These are phyloP conservation scores for Tuber aestivum DNA, from an alignment of 495 filamentous ascomycete species.

Conservation along the genomic window DNA sequence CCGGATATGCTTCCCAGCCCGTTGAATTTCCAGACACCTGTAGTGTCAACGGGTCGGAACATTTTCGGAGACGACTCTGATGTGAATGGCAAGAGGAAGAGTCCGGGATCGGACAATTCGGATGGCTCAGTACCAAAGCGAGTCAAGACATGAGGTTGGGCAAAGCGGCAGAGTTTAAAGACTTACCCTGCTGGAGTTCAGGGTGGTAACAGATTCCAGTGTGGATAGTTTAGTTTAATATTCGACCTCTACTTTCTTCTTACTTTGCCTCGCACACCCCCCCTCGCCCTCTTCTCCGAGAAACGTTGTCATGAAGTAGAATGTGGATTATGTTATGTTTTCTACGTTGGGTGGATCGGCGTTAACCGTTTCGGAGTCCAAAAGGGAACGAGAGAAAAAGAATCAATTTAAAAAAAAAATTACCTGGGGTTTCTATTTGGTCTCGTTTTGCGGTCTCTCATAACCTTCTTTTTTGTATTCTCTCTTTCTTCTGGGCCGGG, in stretches of 20 bases:
- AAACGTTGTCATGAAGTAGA: not conserved
- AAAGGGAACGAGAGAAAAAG: not conserved
- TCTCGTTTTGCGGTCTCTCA: conserved; percentile 20
- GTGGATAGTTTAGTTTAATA: conserved; percentile 35
- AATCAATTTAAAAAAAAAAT: not conserved
- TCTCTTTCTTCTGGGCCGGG: conserved; percentile 5
- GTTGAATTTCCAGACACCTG: conserved; percentile 82
- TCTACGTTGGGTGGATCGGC: conserved; percentile 40
- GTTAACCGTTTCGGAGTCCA: conserved; percentile 29
- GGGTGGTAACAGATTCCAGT: conserved; percentile 26
- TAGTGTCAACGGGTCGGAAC: conserved; percentile 53
- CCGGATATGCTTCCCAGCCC: conserved; percentile 75
- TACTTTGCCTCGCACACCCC: conserved; percentile 12
- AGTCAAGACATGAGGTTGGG: conserved; percentile 39
- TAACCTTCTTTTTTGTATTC: conserved; percentile 24
- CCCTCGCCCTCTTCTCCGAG: conserved; percentile 15
- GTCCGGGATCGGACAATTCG: conserved; percentile 40
- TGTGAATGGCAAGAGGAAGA: conserved; percentile 45
- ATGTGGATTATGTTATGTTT: conserved; percentile 22
- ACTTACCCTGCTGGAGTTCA: conserved; percentile 29
- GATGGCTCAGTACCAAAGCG: conserved; percentile 43
- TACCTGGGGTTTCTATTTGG: conserved; percentile 1
- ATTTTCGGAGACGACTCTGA: conserved; percentile 47
- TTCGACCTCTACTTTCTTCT: conserved; percentile 23
- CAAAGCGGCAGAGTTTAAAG: conserved; percentile 7